Evolutionary conservation across 257 asterid species (phyloP).

Genomic region (Fraxinus pennsylvanica): DNA sequence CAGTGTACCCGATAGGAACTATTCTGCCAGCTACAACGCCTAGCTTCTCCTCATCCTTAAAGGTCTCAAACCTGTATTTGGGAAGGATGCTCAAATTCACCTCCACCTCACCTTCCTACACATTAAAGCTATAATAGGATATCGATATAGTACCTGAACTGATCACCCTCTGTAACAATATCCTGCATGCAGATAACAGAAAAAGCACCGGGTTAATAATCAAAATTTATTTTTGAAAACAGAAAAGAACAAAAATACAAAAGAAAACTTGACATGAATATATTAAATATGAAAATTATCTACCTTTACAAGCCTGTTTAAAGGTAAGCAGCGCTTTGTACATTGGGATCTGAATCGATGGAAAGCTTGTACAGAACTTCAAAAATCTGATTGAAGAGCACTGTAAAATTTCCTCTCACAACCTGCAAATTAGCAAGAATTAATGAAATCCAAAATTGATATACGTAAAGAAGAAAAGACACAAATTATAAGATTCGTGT

Average conservation of each 20-base stretch:
- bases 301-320: conserved; percentile 97
- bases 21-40: conserved; percentile 67
- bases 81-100: conserved; percentile 83
- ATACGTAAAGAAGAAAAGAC: conserved; percentile 13
- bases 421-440: conserved; percentile 61
- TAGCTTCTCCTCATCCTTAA: conserved; percentile 57
- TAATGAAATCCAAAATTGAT: conserved; percentile 21
- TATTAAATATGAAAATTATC: neutral
- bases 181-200: conserved; percentile 58
- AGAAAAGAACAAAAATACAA: conserved; percentile 10
- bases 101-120: conserved; percentile 90
- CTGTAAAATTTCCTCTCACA: conserved; percentile 94
- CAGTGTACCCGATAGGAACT: conserved; percentile 65
- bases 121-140: conserved; percentile 16
- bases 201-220: conserved; percentile 16
- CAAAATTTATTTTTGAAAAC: neutral
- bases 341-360: conserved; percentile 95
- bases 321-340: conserved; percentile 99
- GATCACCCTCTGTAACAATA: conserved; percentile 97
- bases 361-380: conserved; percentile 95
- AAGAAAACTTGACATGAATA: neutral
- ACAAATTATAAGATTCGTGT: conserved; percentile 6
- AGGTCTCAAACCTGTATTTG: conserved; percentile 61
- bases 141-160: conserved; percentile 62
- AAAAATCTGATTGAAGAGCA: conserved; percentile 92